These are phyloP conservation scores for Capronia epimyces DNA, from an alignment of 2,329 filamentous ascomycete genomes.

Conservation along the genomic window DNA sequence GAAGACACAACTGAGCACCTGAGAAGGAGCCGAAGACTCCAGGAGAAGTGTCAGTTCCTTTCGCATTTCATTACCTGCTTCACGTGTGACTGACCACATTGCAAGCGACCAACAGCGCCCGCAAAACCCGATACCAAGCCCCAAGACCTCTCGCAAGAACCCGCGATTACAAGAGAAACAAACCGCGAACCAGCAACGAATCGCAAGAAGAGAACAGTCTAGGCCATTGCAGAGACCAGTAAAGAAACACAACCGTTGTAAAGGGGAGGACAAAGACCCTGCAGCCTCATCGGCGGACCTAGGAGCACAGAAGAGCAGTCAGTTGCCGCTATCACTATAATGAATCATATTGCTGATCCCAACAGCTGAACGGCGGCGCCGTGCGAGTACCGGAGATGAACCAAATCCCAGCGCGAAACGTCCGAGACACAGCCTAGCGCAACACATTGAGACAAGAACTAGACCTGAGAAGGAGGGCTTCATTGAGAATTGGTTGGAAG, in stretches of 20 bases:
- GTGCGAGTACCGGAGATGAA: constrained; percentile 9
- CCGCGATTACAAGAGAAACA: constrained; percentile 9
- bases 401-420: constrained; percentile 5
- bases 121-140: too few species aligned
- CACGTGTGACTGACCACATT: neutral
- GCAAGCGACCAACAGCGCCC: constrained; percentile 1
- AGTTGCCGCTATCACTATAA: neutral
- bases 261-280: constrained; percentile 8
- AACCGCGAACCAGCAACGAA: constrained; percentile 7
- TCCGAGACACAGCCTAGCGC: neutral
- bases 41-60: constrained; percentile 14
- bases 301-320: constrained; percentile 9
- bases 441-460: constrained; percentile 1
- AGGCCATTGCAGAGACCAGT: constrained; percentile 3
- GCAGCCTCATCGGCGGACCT: neutral
- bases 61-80: constrained; percentile 4
- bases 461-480: constrained; percentile 8
- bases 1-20: constrained; percentile 6
- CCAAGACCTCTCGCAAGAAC: constrained; percentile 2
- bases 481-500: constrained; percentile 15
- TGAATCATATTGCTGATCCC: constrained; percentile 1
- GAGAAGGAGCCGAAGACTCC: constrained; percentile 12
- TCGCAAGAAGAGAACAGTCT: constrained; percentile 2
- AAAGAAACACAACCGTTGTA: neutral
- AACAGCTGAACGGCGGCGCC: constrained; percentile 4